A percentile compares a stretch with the other conserved stretches of the same genome.
phyloP scores from a whole-genome alignment of 148 eudicot genomes.

The Chenopodium suecicum region DNA sequence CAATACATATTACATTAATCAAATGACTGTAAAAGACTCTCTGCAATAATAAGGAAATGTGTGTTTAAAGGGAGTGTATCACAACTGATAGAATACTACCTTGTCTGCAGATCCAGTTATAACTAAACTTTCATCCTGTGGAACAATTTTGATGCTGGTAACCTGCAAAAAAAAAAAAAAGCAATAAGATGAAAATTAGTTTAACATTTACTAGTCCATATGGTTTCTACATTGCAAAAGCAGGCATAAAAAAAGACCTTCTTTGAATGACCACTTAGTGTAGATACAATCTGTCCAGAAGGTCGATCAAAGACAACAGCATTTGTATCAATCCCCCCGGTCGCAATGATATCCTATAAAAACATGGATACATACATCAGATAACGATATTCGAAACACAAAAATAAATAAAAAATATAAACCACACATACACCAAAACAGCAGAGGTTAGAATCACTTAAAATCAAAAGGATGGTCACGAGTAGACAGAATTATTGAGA shows the following conservation, averaged over 20 bases:
- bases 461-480: neutral
- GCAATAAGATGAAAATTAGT: neutral
- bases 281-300: slow-evolving; percentile 77
- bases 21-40: neutral
- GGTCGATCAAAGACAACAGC: slow-evolving; percentile 77
- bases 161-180: slow-evolving; percentile 43
- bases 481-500: neutral
- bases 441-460: neutral
- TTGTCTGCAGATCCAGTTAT: slow-evolving; percentile 92
- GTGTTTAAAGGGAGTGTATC: neutral
- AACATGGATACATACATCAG: neutral
- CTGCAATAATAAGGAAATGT: neutral
- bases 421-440: neutral
- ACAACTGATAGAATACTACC: slow-evolving; percentile 34
- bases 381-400: neutral
- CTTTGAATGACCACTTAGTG: slow-evolving; percentile 95
- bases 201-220: neutral
- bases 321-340: slow-evolving; percentile 87
- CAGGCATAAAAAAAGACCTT: slow-evolving; percentile 43
- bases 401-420: no score
- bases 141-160: slow-evolving; percentile 70
- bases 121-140: slow-evolving; percentile 57
- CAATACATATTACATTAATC: neutral
- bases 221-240: slow-evolving; percentile 10
- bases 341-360: slow-evolving; percentile 72